phyloP scores from a whole-genome alignment of 345 rosid species.

The Capsella bursapastoris region DNA sequence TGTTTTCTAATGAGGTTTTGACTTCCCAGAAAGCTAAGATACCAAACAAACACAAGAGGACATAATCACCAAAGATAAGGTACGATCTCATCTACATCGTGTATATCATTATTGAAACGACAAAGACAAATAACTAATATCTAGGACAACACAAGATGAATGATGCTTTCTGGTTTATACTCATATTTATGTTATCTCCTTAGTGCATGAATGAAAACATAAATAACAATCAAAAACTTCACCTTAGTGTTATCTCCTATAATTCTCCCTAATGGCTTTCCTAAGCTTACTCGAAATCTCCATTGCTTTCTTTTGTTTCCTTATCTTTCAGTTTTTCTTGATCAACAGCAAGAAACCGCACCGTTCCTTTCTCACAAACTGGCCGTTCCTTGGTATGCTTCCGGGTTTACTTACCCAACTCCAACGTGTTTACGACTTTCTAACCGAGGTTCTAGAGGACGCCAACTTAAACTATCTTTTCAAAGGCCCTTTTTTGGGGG shows the following conservation, averaged over 20 bases:
- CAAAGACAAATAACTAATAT: conserved; percentile 23
- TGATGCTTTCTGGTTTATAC: background rate
- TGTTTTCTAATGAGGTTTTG: conserved; percentile 25
- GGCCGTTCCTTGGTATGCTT: conserved; percentile 66
- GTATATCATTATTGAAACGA: conserved; percentile 7
- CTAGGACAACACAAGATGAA: background rate
- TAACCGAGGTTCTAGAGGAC: conserved; percentile 41
- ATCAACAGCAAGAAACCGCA: conserved; percentile 20
- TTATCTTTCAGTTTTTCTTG: conserved; percentile 32
- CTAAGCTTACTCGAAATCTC: conserved; percentile 43
- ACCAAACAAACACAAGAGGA: conserved; percentile 25
- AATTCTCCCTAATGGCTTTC: conserved; percentile 29
- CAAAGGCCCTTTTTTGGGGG: conserved; percentile 50
- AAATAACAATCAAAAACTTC: conserved; percentile 5
- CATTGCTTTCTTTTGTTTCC: conserved; percentile 49
- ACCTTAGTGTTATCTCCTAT: background rate
- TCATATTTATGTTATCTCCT: background rate
- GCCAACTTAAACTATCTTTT: conserved; percentile 41
- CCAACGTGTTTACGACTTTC: conserved; percentile 46
- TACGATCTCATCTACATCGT: background rate
- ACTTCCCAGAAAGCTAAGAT: background rate
- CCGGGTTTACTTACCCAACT: conserved; percentile 47
- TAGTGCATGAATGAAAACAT: background rate
- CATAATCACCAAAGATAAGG: conserved; percentile 27
- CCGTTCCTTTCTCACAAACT: conserved; percentile 41